A percentile compares a stretch with the other conserved stretches of the same genome.
These are phyloP conservation scores for Lomentospora prolificans DNA, from an alignment of 2,329 filamentous ascomycete genomes.

Conservation along the genomic window DNA sequence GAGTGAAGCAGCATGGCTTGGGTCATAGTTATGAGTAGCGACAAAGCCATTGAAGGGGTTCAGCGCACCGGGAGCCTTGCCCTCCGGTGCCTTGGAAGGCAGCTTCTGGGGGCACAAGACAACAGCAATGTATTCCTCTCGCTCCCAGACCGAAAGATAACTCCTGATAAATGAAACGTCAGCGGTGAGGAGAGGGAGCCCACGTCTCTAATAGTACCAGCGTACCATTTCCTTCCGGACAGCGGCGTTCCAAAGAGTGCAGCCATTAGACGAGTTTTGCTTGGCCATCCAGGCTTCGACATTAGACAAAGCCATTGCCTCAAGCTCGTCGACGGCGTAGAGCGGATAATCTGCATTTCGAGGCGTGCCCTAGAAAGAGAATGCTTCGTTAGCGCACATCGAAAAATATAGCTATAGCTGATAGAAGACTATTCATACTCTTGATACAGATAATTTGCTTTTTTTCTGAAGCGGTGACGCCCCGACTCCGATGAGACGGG, in stretches of 20 bases:
- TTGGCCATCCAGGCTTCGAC: background rate
- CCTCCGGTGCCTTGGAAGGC: slow-evolving; percentile 23
- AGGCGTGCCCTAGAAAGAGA: background rate
- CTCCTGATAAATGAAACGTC: background rate
- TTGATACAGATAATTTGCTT: background rate
- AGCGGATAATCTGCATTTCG: background rate
- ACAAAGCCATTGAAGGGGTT: slow-evolving; percentile 40
- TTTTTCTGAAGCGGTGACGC: background rate
- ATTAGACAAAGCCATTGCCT: background rate
- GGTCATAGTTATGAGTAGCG: slow-evolving; percentile 37
- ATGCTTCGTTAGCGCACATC: background rate
- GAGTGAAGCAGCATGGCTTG: slow-evolving; percentile 34
- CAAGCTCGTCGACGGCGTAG: background rate
- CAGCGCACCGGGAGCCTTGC: slow-evolving; percentile 29
- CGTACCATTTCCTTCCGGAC: background rate
- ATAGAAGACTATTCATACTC: background rate
- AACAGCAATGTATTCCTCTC: slow-evolving; percentile 31
- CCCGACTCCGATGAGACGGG: background rate
- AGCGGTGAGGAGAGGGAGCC: background rate
- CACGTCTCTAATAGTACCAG: background rate
- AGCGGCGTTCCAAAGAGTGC: background rate
- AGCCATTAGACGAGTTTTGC: background rate
- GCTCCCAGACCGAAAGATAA: slow-evolving; percentile 16
- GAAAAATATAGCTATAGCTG: background rate
- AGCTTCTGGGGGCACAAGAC: slow-evolving; percentile 31